Conservation (phyloP, 192 early-diverging fungal genomes). For the Rhizoclosmatium sp. region DNA sequence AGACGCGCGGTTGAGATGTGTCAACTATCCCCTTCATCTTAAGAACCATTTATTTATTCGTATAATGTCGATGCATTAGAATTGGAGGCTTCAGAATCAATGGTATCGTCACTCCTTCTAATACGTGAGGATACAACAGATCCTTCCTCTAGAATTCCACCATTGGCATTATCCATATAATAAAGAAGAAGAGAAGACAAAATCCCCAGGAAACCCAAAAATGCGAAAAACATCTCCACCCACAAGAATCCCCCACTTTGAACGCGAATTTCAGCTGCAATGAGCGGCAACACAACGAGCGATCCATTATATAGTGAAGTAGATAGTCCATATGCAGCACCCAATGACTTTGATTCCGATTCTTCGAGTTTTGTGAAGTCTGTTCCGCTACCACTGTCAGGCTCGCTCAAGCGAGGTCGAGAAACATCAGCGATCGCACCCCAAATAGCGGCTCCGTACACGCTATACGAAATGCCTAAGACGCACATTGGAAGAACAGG, state of each 20-base stretch:
- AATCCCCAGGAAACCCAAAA: constrained; percentile 43
- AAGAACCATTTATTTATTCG: too few species aligned
- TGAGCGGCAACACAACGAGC: constrained; percentile 56
- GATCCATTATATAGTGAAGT: constrained; percentile 55
- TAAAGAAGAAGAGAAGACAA: background rate
- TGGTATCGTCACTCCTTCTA: too few species aligned
- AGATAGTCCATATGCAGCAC: constrained; percentile 58
- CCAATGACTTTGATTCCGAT: constrained; percentile 37
- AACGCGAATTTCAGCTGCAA: constrained; percentile 56
- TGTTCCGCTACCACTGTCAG: background rate
- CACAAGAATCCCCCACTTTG: constrained; percentile 42
- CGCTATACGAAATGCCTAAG: constrained; percentile 63
- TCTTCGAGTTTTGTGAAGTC: background rate
- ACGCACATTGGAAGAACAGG: constrained; percentile 62
- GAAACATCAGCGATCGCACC: constrained; percentile 64
- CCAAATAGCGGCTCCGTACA: constrained; percentile 71
- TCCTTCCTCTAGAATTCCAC: constrained; percentile 23
- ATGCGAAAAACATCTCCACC: constrained; percentile 59
- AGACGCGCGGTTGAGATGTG: background rate
- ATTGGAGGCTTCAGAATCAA: too few species aligned
- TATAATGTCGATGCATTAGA: too few species aligned
- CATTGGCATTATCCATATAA: constrained; percentile 2
- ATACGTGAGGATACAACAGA: too few species aligned
- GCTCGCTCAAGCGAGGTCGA: background rate
- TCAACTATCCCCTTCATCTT: background rate